Conservation (phyloP, 331 rosid genomes). For the Saraca asoca region DNA sequence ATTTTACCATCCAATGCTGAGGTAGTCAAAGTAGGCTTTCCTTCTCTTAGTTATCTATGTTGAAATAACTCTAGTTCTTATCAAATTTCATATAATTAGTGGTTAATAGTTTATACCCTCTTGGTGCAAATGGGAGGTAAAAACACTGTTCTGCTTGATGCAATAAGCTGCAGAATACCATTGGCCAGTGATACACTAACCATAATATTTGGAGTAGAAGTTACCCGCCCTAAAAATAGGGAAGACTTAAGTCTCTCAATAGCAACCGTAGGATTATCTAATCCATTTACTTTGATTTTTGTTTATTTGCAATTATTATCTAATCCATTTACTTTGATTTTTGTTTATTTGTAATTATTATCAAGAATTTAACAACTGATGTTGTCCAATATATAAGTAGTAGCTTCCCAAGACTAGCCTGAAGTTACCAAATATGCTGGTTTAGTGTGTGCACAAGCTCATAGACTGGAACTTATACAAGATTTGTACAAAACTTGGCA, state of each 20-base stretch:
- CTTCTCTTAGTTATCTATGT: constrained; percentile 3
- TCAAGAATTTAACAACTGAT: constrained; percentile 34
- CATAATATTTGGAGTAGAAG: constrained; percentile 93
- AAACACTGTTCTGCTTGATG: constrained; percentile 93
- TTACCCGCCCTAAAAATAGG: constrained; percentile 96
- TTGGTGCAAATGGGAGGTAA: constrained; percentile 88
- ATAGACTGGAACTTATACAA: constrained; percentile 92
- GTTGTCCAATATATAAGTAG: constrained; percentile 59
- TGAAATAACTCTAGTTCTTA: neutral
- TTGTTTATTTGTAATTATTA: neutral
- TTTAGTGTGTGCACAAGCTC: constrained; percentile 93
- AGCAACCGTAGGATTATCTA: constrained; percentile 68
- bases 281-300: constrained; percentile 11
- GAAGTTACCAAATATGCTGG: constrained; percentile 97
- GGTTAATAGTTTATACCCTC: constrained; percentile 2
- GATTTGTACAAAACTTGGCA: constrained; percentile 95
- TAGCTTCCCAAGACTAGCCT: constrained; percentile 98
- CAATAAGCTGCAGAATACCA: constrained; percentile 91
- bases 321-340: too few relatives aligned
- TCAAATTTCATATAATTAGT: neutral
- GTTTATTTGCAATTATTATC: constrained; percentile 7
- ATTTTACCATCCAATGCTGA: neutral
- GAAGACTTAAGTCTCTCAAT: constrained; percentile 93
- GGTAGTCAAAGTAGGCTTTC: constrained; percentile 3
- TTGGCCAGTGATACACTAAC: constrained; percentile 91